Evolutionary conservation across 495 filamentous ascomycete genomes (phyloP), one percentile per base, ranked within the genome.

Genomic region (Aspergillus baeticus): DNA sequence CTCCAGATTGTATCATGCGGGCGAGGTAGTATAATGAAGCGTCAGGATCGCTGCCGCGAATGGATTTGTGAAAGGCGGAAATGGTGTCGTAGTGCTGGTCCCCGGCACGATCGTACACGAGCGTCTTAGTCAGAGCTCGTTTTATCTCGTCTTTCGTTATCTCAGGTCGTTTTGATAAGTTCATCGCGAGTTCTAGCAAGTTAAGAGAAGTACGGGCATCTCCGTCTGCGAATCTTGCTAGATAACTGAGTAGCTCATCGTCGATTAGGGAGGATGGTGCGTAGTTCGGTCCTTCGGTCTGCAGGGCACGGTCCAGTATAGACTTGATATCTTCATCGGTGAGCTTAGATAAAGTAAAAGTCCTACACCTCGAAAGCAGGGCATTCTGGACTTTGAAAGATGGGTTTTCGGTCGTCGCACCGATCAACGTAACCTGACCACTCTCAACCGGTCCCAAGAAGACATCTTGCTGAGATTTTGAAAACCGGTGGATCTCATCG

Each of bases 21-120:
- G 88, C 87, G 6, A 98, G 83, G 68, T 97, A 98, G 73, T 96
- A 98, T 2, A 98, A 78, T 1, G 92, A 79, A 0, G 92, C 94
- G 70, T 98, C 87, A 2, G 93, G 73, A 64, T 94, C 84, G 50
- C 85, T 88, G 18, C 94, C 94, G 15, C 94, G 89, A 23, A 98
- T 83, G 13, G 90, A 91, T 60, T 98, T 98, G 77, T 98, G 94
- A 67, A 98, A 94, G 42, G 94, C 94, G 2, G 90, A 95, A 62
- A 98, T 98, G 46, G 88, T 91, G 65, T 98, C 92, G 58, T 82
- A 98, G 70, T 98, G 94, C 66, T 95, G 89, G 71, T 98, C 94
- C 21, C 94, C 94, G 0, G 89, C 88, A 39, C 94, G 85, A 72
- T 98, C 94, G 75, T 98, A 97, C 38, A 96, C 89, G 11, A 97